Evolutionary conservation across 306 rosid species (phyloP), one percentile per base, ranked within the genome.

Genomic region (Acmispon strigosus): DNA sequence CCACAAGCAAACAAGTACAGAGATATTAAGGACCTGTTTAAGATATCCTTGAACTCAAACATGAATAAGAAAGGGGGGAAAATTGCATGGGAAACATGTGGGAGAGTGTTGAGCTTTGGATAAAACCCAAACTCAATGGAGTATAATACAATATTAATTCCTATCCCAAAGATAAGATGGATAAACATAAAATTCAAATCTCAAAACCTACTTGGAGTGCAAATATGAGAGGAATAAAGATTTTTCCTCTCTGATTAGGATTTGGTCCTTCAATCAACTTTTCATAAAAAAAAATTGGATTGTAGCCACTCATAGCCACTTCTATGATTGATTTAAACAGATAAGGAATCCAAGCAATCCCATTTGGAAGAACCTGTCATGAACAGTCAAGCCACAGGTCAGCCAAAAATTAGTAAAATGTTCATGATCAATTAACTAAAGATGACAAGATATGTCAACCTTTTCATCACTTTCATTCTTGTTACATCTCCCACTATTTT

Each of bases 401-500:
- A 65, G 48, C 18, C 3, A 49, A 32, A 49, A 29, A 12, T 18
- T 27, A 29, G 50, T 19, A 32, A 66, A 66, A 66, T 44, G 27
- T 9, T 5, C 24, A 45, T 64, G 44, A 66, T 48, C 17, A 29
- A 29, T 27, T 16, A 14, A 48, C 27, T 41, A 18, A 61, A 61
- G 18, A 15, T 8, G 71, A 29, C 71, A 2, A 66, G 27, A 67
- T 65, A 42, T 32, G 22, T 13, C 49, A 69, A 93, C 98, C 98
- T 88, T 93, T 77, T 93, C 98, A n/a, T 90, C 96, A 36, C 47
- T 80, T 16, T 84, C 97, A 62, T 90, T 90, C 82, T 87, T 90
- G 77, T 82, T 85, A 79, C 98, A 93, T 80, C 93, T 87, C 39
- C 88, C 98, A 70, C 96, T 90, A 86, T 93, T 93, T 86, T 93